A percentile compares a stretch with the other conserved stretches of the same genome.
These are phyloP conservation scores for Euclidium syriacum DNA, from an alignment of 345 rosid genomes.

Conservation along the genomic window DNA sequence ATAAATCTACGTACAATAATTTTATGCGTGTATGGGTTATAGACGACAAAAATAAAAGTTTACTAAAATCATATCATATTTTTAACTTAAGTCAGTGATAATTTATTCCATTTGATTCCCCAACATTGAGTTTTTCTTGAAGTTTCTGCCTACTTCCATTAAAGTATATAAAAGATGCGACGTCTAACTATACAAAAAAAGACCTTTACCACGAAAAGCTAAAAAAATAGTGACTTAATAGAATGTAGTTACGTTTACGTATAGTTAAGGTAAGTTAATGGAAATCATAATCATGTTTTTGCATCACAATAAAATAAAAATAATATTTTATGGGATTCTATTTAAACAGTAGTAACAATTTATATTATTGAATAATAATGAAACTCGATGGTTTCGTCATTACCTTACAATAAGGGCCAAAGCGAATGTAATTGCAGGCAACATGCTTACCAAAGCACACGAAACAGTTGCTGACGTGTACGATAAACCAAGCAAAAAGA, in stretches of 20 bases:
- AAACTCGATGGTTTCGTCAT: conserved; percentile 13
- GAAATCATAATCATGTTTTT: conserved; percentile 2
- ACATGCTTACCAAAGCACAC: conserved; percentile 51
- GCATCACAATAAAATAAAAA: not conserved
- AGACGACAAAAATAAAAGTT: no score
- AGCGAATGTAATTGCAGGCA: conserved; percentile 54
- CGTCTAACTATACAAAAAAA: conserved; percentile 6
- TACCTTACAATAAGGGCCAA: conserved; percentile 52
- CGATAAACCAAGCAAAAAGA: conserved; percentile 51
- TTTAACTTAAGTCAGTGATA: no score
- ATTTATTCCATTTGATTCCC: no score
- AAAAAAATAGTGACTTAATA: not conserved
- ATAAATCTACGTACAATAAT: not conserved
- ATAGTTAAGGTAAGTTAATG: not conserved
- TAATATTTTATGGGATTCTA: not conserved
- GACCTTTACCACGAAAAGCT: conserved; percentile 13
- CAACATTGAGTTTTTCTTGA: not conserved
- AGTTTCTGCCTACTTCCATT: not conserved
- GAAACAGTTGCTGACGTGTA: conserved; percentile 56
- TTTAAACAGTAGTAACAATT: not conserved
- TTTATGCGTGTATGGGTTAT: no score
- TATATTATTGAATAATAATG: not conserved
- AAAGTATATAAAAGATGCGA: not conserved
- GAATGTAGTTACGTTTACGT: conserved; percentile 27
- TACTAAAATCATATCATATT: no score